Conservation (phyloP, 306 rosid genomes). For the Mimosa pudica region DNA sequence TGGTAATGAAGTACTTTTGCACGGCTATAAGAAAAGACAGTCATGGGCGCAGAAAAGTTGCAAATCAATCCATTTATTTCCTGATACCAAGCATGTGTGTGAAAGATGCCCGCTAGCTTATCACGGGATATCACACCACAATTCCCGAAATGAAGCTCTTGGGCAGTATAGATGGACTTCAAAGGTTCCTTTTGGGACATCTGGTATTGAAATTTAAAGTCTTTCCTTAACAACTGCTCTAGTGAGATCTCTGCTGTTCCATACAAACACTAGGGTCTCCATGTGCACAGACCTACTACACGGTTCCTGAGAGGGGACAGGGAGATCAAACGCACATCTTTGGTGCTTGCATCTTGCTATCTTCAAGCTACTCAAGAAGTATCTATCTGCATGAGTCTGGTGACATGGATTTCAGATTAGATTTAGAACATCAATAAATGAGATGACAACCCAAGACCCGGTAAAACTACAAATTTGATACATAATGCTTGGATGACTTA, state of each 20-base stretch:
- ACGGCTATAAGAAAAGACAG: no score
- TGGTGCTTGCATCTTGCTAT: slow-evolving; percentile 67
- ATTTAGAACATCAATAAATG: not conserved
- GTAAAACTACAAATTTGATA: slow-evolving; percentile 1
- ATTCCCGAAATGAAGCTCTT: not conserved
- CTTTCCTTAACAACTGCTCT: slow-evolving; percentile 73
- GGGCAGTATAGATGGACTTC: not conserved
- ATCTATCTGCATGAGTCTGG: slow-evolving; percentile 41
- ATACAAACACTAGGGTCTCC: slow-evolving; percentile 62
- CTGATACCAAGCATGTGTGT: not conserved
- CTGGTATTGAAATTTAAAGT: slow-evolving; percentile 22
- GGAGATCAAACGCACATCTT: slow-evolving; percentile 42
- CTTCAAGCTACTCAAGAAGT: slow-evolving; percentile 54
- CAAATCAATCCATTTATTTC: no score
- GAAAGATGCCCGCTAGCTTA: not conserved
- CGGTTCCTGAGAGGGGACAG: slow-evolving; percentile 28
- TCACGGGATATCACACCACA: not conserved
- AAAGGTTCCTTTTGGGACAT: no score
- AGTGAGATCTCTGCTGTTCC: slow-evolving; percentile 57
- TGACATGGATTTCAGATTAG: not conserved
- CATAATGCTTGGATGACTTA: slow-evolving; percentile 44
- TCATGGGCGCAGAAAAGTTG: no score
- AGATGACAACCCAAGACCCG: slow-evolving; percentile 2
- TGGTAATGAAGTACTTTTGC: no score
- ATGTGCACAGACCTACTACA: slow-evolving; percentile 54